A percentile compares a stretch with the other conserved stretches of the same genome.
These are phyloP conservation scores for Carex kokanica DNA, from an alignment of 176 grass and related monocot genomes.

Conservation along the genomic window DNA sequence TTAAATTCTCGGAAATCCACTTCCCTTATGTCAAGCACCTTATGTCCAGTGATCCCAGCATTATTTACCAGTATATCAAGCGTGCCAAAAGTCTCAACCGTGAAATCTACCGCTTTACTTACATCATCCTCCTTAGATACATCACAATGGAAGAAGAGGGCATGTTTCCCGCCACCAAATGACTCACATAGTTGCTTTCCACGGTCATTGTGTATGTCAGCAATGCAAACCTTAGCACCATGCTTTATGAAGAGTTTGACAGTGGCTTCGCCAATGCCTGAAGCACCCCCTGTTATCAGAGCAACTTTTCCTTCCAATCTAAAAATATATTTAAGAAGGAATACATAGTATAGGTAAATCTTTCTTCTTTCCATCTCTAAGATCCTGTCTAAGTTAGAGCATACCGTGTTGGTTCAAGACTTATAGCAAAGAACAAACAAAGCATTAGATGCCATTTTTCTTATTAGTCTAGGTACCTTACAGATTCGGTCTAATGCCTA, in stretches of 20 bases:
- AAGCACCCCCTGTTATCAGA: slow-evolving; percentile 74
- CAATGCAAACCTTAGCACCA: slow-evolving; percentile 78
- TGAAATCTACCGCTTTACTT: slow-evolving; percentile 46
- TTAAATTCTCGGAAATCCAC: slow-evolving; percentile 45
- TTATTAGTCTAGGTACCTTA: not conserved
- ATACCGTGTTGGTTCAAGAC: not conserved
- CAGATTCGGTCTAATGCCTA: not conserved
- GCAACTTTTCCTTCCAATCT: slow-evolving; percentile 77
- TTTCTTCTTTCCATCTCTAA: not conserved
- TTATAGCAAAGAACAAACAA: not conserved
- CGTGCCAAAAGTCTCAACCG: slow-evolving; percentile 41
- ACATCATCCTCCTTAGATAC: slow-evolving; percentile 61
- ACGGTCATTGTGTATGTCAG: slow-evolving; percentile 54
- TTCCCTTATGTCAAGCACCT: slow-evolving; percentile 57
- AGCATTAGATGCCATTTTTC: not conserved
- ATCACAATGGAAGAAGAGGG: slow-evolving; percentile 65
- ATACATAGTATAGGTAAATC: not conserved
- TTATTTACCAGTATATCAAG: slow-evolving; percentile 91
- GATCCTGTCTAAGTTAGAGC: not conserved
- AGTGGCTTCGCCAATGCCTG: slow-evolving; percentile 73
- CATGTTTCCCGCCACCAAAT: slow-evolving; percentile 34
- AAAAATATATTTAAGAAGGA: not conserved
- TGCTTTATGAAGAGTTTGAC: slow-evolving; percentile 71
- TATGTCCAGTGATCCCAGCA: slow-evolving; percentile 53
- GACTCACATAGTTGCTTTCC: slow-evolving; percentile 50